Evolutionary conservation across 768 basidiomycete genomes (phyloP), one percentile per base, ranked within the genome.

Genomic region (Mycena pura): DNA sequence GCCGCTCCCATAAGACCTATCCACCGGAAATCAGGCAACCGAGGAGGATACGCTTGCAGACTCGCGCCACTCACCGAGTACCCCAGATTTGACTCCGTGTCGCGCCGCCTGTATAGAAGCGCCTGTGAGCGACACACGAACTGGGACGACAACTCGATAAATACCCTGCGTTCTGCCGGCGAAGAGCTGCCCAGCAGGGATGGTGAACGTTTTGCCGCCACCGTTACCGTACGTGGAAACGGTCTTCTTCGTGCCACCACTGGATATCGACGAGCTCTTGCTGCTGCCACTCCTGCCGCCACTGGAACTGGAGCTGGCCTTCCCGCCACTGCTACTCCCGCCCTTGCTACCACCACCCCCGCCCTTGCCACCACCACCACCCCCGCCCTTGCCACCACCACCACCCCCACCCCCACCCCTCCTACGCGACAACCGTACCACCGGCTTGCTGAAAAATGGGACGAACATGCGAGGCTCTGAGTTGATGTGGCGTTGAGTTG

Each of bases 1-100:
- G 3, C 88, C 88, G 62, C 86, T 88, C 6, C 87, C 88, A 60
- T 88, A 89, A 4, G 68, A 60, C 28, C 86, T 88, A 54, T 1
- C 53, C 3, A 41, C 38, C 31, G 45, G 17, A n/a, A 44, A 39
- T 60, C 48, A 46, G 38, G 1, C 3, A 22, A 8, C n/a, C n/a
- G 2, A 5, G 40, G 10, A 15, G 25, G 31, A 50, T 53, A 8
- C 71, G 43, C 59, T n/a, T 24, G 32, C 3, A 22, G 34, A 6
- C 15, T 43, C 17, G 14, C 49, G 1, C 38, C 34, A 68, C 77
- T 39, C 41, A 85, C 84, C 72, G 72, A 6, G 73, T 74, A 3
- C 85, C 85, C 50, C 65, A 83, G 1, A 85, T 68, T 44, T 83
- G 70, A 41, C 41, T 45, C 28, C 87, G 74, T 1, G 74, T 80